Evolutionary conservation across 2,329 filamentous ascomycete genomes (phyloP).

Genomic region (Ascomycota sp.): DNA sequence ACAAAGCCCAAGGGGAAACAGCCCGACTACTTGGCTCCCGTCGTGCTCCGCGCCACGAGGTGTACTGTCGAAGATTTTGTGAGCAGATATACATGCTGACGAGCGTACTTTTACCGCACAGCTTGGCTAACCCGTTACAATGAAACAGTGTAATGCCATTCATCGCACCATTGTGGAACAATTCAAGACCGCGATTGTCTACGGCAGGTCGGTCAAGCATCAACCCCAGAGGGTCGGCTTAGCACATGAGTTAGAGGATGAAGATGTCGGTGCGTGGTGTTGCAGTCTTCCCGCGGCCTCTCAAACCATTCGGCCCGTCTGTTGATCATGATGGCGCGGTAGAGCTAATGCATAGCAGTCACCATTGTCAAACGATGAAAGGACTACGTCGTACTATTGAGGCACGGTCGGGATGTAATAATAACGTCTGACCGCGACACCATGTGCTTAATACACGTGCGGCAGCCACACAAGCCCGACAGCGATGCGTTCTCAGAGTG

Average conservation of each 20-base stretch:
- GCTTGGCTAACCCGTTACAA: constrained; percentile 12
- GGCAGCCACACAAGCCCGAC: no score
- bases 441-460: no score
- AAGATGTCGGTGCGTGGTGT: constrained; percentile 68
- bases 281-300: neutral
- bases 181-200: constrained; percentile 89
- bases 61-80: constrained; percentile 96
- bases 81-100: constrained; percentile 21
- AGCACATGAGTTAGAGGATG: constrained; percentile 76
- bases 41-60: constrained; percentile 63
- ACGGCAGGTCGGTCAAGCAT: constrained; percentile 95
- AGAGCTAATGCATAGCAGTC: constrained; percentile 10
- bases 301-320: no score
- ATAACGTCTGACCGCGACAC: no score
- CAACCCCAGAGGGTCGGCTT: constrained; percentile 92
- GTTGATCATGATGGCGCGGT: neutral
- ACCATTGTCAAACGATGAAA: constrained; percentile 47
- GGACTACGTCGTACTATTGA: constrained; percentile 2
- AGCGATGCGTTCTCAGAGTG: no score
- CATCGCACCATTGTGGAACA: constrained; percentile 91
- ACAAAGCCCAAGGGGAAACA: constrained; percentile 93
- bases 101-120: neutral
- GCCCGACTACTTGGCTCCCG: constrained; percentile 80
- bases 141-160: constrained; percentile 79
- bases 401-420: neutral